These are phyloP conservation scores for Takashimella koratensis DNA, from an alignment of 1,284 basidiomycete species.

Conservation along the genomic window DNA sequence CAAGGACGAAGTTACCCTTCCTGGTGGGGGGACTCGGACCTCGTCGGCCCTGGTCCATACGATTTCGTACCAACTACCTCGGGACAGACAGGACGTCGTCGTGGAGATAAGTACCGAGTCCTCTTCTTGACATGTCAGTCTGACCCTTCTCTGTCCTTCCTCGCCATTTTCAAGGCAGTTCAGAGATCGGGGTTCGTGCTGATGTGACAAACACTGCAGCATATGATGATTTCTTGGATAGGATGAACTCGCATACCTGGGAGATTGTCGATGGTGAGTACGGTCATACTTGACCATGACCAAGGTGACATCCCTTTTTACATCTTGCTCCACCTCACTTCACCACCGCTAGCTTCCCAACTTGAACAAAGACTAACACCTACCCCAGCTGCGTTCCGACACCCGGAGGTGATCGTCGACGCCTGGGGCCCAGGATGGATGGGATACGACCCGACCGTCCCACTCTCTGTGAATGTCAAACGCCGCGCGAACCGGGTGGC, in stretches of 20 bases:
- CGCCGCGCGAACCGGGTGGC: constrained; percentile 31
- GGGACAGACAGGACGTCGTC: not conserved
- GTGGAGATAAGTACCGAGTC: constrained; percentile 27
- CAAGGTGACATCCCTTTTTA: not conserved
- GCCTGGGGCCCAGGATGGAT: constrained; percentile 50
- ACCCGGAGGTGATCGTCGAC: constrained; percentile 40
- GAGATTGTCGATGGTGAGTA: constrained; percentile 44
- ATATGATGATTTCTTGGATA: constrained; percentile 45
- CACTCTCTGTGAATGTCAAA: constrained; percentile 42
- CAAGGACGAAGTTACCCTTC: constrained; percentile 27
- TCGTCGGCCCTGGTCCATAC: constrained; percentile 41
- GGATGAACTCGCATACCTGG: constrained; percentile 49
- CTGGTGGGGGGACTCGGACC: constrained; percentile 45
- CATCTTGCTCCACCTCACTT: not conserved
- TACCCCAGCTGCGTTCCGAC: constrained; percentile 38
- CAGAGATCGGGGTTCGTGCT: not conserved
- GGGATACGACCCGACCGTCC: constrained; percentile 37
- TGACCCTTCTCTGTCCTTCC: not conserved
- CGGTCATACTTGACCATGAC: no score
- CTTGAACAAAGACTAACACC: not conserved
- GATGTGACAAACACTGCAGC: constrained; percentile 20
- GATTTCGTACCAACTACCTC: constrained; percentile 29
- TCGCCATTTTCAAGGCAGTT: not conserved
- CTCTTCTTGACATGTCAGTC: constrained; percentile 47
- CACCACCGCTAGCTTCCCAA: not conserved